phyloP scores from a whole-genome alignment of 2,329 filamentous ascomycete species.

The Graphilbum ipis-grandicollis region DNA sequence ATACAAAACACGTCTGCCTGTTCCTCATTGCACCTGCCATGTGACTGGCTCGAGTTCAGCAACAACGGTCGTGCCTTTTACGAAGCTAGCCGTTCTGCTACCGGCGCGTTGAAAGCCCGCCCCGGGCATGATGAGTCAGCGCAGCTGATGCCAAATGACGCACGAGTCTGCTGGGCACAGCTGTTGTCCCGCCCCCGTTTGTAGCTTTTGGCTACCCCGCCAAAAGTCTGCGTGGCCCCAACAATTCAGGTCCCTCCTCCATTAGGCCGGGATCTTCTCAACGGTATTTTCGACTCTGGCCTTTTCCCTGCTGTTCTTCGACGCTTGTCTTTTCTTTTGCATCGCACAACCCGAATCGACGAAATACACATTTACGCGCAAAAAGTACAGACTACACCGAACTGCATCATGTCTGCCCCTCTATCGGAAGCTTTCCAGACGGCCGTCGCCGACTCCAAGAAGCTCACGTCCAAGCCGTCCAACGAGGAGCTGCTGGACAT shows the following conservation, averaged over 20 bases:
- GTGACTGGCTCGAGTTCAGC: no score
- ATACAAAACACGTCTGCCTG: no score
- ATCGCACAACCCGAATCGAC: no score
- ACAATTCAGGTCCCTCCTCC: not conserved
- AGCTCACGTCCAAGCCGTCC: slow-evolving; percentile 46
- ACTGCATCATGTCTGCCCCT: slow-evolving; percentile 7
- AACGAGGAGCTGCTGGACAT: slow-evolving; percentile 48
- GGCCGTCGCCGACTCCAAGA: slow-evolving; percentile 46
- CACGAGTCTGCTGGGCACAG: no score
- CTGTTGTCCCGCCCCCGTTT: not conserved
- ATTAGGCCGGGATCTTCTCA: not conserved
- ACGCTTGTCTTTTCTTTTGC: not conserved
- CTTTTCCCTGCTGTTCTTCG: not conserved
- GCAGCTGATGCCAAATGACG: no score
- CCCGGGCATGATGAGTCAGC: no score
- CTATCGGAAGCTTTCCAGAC: slow-evolving; percentile 32
- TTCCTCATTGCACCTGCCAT: no score
- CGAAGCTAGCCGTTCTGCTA: no score
- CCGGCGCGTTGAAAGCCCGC: no score
- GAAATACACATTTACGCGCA: no score
- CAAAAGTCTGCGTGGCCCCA: not conserved
- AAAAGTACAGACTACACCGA: not conserved
- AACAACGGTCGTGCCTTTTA: no score
- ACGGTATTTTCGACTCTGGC: no score
- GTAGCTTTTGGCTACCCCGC: not conserved